These are phyloP conservation scores for Microsporum audouinii DNA, from an alignment of 2,329 filamentous ascomycete species.

Conservation along the genomic window DNA sequence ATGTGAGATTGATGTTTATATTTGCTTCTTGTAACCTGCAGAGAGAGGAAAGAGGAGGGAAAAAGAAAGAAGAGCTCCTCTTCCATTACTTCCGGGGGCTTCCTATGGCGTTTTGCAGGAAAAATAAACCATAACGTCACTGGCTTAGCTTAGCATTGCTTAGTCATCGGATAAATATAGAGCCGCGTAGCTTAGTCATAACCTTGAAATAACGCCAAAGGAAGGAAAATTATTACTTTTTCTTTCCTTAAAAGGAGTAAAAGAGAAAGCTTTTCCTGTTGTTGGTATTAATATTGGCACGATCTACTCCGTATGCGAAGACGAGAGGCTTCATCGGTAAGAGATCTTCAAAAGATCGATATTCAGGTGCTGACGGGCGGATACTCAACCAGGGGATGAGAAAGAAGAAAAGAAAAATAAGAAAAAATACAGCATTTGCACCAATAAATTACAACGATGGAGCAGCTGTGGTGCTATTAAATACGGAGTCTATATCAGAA, in stretches of 20 bases:
- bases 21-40: background rate
- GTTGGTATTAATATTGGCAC: background rate
- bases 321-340: too few relatives aligned
- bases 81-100: background rate
- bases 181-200: constrained; percentile 1
- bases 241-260: background rate
- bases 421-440: background rate
- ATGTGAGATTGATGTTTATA: background rate
- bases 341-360: background rate
- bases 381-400: background rate
- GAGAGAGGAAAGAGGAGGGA: background rate
- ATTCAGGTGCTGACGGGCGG: background rate
- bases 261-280: background rate
- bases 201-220: background rate
- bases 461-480: background rate
- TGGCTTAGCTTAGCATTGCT: background rate
- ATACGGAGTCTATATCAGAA: background rate
- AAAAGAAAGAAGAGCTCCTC: background rate
- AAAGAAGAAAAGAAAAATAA: background rate
- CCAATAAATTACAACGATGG: constrained; percentile 1
- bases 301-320: background rate
- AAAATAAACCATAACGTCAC: background rate
- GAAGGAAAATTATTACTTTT: background rate
- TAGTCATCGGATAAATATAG: background rate
- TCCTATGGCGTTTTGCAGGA: background rate